Evolutionary conservation across 139 green algal genomes (phyloP), one percentile per base, ranked within the genome.

Genomic region (Dunaliella primolecta): DNA sequence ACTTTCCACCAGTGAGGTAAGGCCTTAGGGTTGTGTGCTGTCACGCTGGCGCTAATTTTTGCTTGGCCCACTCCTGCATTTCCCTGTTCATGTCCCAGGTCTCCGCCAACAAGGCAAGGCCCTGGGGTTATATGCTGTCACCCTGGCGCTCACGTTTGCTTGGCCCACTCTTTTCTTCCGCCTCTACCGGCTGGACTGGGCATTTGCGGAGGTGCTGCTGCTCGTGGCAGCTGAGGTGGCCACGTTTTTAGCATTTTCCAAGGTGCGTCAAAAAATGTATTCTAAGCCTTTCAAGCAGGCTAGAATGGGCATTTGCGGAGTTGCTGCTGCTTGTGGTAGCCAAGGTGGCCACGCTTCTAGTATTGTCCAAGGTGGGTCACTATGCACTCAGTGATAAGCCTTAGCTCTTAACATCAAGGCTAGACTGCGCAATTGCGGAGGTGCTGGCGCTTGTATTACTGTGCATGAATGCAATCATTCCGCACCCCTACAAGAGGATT

Each of bases 101-200:
- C 31, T 30, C 23, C 23, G 31, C 46, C 31, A 38, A 30, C 30
- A 30, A 7, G 33, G 29, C 25, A 33, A 38, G 23, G 23, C 80
- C 20, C 80, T 37, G 7, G 21, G 27, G 3, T 35, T 11, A 33
- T 75, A 35, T 34, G 36, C n/a, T 33, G 38, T 84, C 27, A 31
- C 57, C 27, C 32, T 84, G 20, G 80, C 36, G 3, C n/a, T 84
- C 29, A 77, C 23, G 37, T 78, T 78, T 30, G 32, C 46, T 3
- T 77, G 81, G 81, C 75, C 81, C 15, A 55, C 81, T 29, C 11
- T 84, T 2, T 84, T 84, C 81, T 84, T 84, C 46, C 27, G 56
- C 3, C 38, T 84, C 3, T 55, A 84, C 56, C 81, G 81, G 25
- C 2, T 84, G 11, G 81, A 84, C 56, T 78, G 37, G 46, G 81